Evolutionary conservation across 768 basidiomycete species (phyloP).

Genomic region (Psilocybe sp.): DNA sequence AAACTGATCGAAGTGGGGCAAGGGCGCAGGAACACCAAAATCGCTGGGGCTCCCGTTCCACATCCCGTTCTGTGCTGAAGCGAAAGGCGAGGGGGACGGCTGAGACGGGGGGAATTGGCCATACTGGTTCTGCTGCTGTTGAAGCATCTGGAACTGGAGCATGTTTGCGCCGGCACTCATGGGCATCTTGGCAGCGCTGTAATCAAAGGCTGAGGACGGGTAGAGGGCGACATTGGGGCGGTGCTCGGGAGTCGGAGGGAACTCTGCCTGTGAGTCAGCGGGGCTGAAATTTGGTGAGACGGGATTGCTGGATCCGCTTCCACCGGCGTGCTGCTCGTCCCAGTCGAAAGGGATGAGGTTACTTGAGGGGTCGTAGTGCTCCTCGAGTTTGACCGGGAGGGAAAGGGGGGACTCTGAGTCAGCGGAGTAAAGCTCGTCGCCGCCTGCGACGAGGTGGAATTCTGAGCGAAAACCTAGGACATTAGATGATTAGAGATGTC

Average conservation of each 20-base stretch:
- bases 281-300: conserved; percentile 46
- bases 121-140: too few species aligned
- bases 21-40: too few species aligned
- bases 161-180: too few species aligned
- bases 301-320: conserved; percentile 34
- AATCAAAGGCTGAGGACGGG: conserved; percentile 20
- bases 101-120: too few species aligned
- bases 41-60: too few species aligned
- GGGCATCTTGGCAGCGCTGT: conserved; percentile 11
- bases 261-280: conserved; percentile 40
- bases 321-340: conserved; percentile 30
- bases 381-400: conserved; percentile 54
- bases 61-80: too few species aligned
- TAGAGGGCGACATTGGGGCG: conserved; percentile 22
- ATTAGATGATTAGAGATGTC: conserved; percentile 9
- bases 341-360: conserved; percentile 43
- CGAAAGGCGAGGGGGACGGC: too few species aligned
- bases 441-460: conserved; percentile 77
- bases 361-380: conserved; percentile 36
- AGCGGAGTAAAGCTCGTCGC: conserved; percentile 66
- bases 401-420: conserved; percentile 38
- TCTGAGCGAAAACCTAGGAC: conserved; percentile 37
- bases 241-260: conserved; percentile 43
- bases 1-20: too few species aligned
- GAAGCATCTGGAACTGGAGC: too few species aligned